Conservation (phyloP, 192 early-diverging fungal species). For the Entomortierella beljakovae region DNA sequence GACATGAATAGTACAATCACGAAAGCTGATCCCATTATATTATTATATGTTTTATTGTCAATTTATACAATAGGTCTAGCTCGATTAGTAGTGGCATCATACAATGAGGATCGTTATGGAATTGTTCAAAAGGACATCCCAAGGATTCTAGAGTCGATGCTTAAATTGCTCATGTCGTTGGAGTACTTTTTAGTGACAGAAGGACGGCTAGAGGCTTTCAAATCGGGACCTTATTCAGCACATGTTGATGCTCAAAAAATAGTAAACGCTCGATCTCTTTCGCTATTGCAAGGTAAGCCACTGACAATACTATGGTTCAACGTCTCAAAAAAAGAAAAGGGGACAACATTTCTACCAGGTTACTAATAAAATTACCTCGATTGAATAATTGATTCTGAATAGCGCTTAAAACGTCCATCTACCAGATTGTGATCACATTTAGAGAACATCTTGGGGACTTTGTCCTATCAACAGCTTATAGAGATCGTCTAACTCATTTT, state of each 20-base stretch:
- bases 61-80: conserved; percentile 44
- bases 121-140: conserved; percentile 55
- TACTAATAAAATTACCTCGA: no score
- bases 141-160: conserved; percentile 46
- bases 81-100: conserved; percentile 33
- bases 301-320: no score
- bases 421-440: conserved; percentile 40
- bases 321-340: no score
- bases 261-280: conserved; percentile 15
- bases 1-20: neutral
- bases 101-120: conserved; percentile 48
- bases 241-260: conserved; percentile 28
- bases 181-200: conserved; percentile 32
- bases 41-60: no score
- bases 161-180: conserved; percentile 43
- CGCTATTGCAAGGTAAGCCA: conserved; percentile 22
- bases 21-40: neutral
- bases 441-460: conserved; percentile 30
- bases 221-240: conserved; percentile 15
- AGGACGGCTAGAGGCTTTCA: conserved; percentile 11
- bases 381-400: no score
- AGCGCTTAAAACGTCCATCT: conserved; percentile 49
- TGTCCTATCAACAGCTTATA: conserved; percentile 8
- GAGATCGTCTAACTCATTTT: conserved; percentile 34
- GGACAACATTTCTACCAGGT: no score